phyloP scores from a whole-genome alignment of 1,139 yeast genomes.

The Barnettozyma hawaiiensis region DNA sequence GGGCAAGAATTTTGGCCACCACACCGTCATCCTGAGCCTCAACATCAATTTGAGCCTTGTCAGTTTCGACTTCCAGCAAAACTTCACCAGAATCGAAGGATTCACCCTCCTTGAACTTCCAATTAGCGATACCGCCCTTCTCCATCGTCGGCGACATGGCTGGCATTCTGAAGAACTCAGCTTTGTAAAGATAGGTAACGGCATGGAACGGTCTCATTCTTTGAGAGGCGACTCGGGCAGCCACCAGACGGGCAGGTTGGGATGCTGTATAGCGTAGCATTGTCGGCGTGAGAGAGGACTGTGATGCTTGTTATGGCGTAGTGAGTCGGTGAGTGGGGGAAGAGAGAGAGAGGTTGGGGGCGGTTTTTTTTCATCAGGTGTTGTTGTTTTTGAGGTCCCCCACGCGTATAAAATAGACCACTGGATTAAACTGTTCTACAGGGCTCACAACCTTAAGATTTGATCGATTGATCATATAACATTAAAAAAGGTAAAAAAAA shows the following conservation, averaged over 20 bases:
- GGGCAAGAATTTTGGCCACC: conserved; percentile 66
- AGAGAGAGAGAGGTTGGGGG: too few relatives aligned
- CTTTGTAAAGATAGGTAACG: conserved; percentile 28
- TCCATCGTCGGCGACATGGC: conserved; percentile 99
- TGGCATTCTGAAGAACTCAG: conserved; percentile 79
- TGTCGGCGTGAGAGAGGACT: neutral
- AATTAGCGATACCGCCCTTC: conserved; percentile 90
- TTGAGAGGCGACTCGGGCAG: neutral
- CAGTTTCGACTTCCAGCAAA: conserved; percentile 84
- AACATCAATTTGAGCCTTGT: conserved; percentile 88
- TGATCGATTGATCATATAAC: too few relatives aligned
- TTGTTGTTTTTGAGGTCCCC: conserved; percentile 6
- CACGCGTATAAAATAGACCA: neutral
- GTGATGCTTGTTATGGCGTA: neutral
- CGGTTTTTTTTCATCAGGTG: neutral
- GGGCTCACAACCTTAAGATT: neutral
- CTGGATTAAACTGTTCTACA: neutral
- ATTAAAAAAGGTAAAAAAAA: neutral
- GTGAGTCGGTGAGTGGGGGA: too few relatives aligned
- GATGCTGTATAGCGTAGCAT: conserved; percentile 6
- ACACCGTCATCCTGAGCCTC: conserved; percentile 93
- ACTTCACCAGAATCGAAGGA: conserved; percentile 79
- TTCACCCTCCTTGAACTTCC: conserved; percentile 88
- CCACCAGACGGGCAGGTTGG: neutral
- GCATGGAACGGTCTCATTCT: conserved; percentile 21